Evolutionary conservation across 495 filamentous ascomycete species (phyloP), one percentile per base, ranked within the genome.

Genomic region (Corynascus novoguineensis): DNA sequence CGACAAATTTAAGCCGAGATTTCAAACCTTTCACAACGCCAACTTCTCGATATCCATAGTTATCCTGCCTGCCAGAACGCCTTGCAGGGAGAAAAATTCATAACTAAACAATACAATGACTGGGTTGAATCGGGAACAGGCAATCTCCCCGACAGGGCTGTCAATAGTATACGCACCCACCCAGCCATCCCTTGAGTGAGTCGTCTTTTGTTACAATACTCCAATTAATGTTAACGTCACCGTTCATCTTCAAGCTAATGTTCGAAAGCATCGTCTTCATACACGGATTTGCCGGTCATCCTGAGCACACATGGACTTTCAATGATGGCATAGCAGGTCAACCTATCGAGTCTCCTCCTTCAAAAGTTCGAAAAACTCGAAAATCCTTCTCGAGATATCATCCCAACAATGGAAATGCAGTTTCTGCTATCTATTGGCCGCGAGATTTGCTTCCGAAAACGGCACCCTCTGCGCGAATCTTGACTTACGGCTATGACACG

Each of bases 401-500:
- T n/a, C 14, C 14, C 9, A 27, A 52, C 21, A 27, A 44, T 15
- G 22, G 51, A 38, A 27, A 11, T 21, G 22, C 50, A 25, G 21
- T n/a, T 19, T 1, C 47, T 8, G 8, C 34, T 29, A 34, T 53
- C 2, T 67, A 68, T 48, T 82, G 79, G 80, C 76, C 79, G 35
- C 66, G 66, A 29, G 75, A 77, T 57, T 57, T 83, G 41, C 66
- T 83, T 19, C 74, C 77, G 15, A 32, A 11, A 14, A 70, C 73
- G 25, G 58, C 80, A 15, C 78, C 74, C 22, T 52, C 72, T 49
- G 73, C 72, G 1, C 72, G 79, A 29, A 68, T 81, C 40, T 56
- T 75, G 40, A 76, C 65, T n/a, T 81, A 75, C 71, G 78, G 79
- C 9, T 81, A 81, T 61, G 73, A 78, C 44, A 74, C 65, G 58